Percentiles rank a stretch among this genome's conserved stretches.
Evolutionary conservation across 2,329 filamentous ascomycete species (phyloP).

Genomic region (Aureobasidium vineae): DNA sequence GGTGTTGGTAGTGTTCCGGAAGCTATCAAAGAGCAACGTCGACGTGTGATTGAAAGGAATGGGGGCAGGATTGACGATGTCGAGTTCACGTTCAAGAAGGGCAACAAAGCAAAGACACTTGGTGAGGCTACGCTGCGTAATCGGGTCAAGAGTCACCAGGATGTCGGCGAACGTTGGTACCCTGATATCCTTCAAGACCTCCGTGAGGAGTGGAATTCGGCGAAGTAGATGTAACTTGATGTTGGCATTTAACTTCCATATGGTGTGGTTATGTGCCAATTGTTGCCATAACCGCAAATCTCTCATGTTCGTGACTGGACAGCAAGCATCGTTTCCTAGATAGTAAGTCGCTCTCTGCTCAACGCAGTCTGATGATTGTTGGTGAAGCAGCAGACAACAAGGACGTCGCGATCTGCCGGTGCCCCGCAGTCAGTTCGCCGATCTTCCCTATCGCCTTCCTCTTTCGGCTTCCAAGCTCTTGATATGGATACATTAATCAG

Average conservation of each 20-base stretch:
- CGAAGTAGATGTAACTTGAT: neutral
- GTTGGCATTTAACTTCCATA: no score
- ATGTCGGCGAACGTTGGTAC: slow-evolving; percentile 76
- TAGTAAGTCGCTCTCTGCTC: no score
- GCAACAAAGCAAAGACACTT: slow-evolving; percentile 42
- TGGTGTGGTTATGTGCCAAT: no score
- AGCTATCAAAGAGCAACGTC: slow-evolving; percentile 61
- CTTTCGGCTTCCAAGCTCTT: neutral
- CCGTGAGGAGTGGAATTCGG: slow-evolving; percentile 36
- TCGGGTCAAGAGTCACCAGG: slow-evolving; percentile 79
- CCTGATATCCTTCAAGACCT: slow-evolving; percentile 47
- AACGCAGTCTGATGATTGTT: neutral
- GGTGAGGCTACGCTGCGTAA: slow-evolving; percentile 76
- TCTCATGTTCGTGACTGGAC: no score
- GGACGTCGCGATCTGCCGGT: neutral
- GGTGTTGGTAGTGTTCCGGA: slow-evolving; percentile 51
- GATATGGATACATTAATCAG: slow-evolving; percentile 9
- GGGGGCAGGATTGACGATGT: slow-evolving; percentile 67
- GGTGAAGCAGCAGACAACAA: neutral
- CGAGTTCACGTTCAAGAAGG: slow-evolving; percentile 79
- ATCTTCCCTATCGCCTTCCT: slow-evolving; percentile 21
- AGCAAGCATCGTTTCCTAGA: no score
- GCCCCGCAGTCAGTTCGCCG: slow-evolving; percentile 13
- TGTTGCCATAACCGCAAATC: no score
- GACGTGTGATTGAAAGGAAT: slow-evolving; percentile 56